phyloP scores from a whole-genome alignment of 345 rosid genomes.

The Eucalyptus paniculata region DNA sequence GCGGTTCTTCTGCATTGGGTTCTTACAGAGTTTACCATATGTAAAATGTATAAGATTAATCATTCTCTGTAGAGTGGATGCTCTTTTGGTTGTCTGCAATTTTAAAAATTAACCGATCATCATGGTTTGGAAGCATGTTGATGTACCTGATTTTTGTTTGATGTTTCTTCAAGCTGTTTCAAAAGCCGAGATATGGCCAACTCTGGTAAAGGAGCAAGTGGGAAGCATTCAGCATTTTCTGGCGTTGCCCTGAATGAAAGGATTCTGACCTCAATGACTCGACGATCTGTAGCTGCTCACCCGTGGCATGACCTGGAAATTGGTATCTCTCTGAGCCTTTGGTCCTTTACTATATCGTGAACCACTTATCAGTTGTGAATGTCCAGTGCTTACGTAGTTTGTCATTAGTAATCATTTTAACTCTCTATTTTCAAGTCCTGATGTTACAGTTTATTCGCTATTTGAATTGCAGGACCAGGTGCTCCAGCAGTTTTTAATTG shows the following conservation, averaged over 20 bases:
- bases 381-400: not conserved
- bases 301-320: slow-evolving; percentile 97
- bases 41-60: not conserved
- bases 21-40: not conserved
- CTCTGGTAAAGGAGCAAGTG: slow-evolving; percentile 14
- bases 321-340: slow-evolving; percentile 19
- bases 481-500: slow-evolving; percentile 87
- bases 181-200: slow-evolving; percentile 28
- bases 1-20: not conserved
- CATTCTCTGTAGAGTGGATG: not conserved
- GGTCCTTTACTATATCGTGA: not conserved
- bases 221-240: slow-evolving; percentile 1
- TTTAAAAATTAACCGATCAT: not conserved
- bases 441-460: not conserved
- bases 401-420: not conserved
- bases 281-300: slow-evolving; percentile 79
- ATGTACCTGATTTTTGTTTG: not conserved
- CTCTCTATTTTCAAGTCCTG: not conserved
- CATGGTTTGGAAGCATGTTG: not conserved
- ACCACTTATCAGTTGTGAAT: not conserved
- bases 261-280: slow-evolving; percentile 67
- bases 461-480: slow-evolving; percentile 54
- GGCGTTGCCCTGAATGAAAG: slow-evolving; percentile 51
- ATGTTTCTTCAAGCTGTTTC: not conserved
- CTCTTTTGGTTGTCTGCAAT: not conserved